Conservation (phyloP, 2,329 filamentous ascomycete genomes). For the Exserohilum rostratum region DNA sequence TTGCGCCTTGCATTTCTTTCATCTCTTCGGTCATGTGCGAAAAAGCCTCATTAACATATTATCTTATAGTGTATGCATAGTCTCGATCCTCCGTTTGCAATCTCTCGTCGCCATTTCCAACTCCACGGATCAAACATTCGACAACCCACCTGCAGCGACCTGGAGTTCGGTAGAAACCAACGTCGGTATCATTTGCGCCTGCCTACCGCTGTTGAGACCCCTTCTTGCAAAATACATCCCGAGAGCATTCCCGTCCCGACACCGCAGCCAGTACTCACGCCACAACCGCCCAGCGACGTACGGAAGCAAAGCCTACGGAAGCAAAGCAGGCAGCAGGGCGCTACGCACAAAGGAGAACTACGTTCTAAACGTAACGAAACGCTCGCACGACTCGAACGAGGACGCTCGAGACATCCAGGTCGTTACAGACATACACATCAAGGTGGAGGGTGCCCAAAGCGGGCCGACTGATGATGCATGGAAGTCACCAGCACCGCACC, state of each 20-base stretch:
- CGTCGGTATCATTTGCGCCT: constrained; percentile 45
- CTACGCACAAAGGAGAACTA: constrained; percentile 11
- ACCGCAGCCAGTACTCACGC: constrained; percentile 16
- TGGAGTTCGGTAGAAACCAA: constrained; percentile 41
- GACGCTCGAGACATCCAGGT: constrained; percentile 31
- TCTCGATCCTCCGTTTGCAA: constrained; percentile 43
- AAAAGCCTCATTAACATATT: constrained; percentile 6
- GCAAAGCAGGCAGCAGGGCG: constrained; percentile 7
- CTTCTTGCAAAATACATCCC: constrained; percentile 34
- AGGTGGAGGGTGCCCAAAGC: constrained; percentile 22
- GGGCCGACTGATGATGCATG: constrained; percentile 14
- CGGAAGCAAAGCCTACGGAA: constrained; percentile 15
- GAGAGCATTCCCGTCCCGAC: constrained; percentile 26
- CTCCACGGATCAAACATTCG: constrained; percentile 36
- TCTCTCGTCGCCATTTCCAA: constrained; percentile 42
- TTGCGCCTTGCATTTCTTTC: background rate
- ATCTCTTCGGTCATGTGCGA: background rate
- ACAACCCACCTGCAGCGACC: constrained; percentile 41
- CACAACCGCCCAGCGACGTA: constrained; percentile 17
- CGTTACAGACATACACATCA: constrained; percentile 29
- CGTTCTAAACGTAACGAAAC: constrained; percentile 8
- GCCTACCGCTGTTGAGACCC: constrained; percentile 38
- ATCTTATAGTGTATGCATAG: constrained; percentile 39
- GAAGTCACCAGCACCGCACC: constrained; percentile 7
- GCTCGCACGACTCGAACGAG: constrained; percentile 2